Evolutionary conservation across 176 grass and related monocot species (phyloP).

Genomic region (Rhynchospora tenuis): DNA sequence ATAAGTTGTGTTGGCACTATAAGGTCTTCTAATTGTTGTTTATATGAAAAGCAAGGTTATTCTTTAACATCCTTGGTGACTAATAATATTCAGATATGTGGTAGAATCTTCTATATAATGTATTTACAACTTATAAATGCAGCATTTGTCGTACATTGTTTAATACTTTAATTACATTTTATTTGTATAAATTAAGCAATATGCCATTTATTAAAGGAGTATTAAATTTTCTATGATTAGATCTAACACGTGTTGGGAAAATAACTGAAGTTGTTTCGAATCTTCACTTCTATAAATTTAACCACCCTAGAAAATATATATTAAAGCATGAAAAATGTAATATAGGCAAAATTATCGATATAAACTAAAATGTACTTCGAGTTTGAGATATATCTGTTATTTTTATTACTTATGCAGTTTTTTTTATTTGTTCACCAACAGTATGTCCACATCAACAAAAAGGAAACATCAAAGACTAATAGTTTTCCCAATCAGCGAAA

Average conservation of each 20-base stretch:
- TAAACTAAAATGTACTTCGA: neutral
- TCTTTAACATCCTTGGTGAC: neutral
- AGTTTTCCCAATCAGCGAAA: too few relatives aligned
- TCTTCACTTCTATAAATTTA: neutral
- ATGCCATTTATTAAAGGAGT: neutral
- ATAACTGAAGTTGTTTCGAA: neutral
- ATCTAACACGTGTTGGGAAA: neutral
- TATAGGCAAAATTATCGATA: neutral
- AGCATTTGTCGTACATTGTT: too few relatives aligned
- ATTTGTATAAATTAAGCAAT: neutral
- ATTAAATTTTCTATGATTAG: neutral
- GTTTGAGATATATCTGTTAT: too few relatives aligned
- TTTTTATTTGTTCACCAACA: neutral
- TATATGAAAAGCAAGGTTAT: too few relatives aligned
- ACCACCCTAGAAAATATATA: neutral
- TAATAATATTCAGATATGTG: neutral
- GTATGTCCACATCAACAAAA: neutral
- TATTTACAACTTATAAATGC: neutral
- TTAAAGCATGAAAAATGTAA: neutral
- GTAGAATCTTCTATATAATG: neutral
- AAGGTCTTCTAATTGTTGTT: too few relatives aligned
- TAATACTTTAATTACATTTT: neutral
- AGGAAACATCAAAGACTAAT: too few relatives aligned
- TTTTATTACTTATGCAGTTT: neutral
- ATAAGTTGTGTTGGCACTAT: neutral